Conservation (phyloP, 2,329 filamentous ascomycete genomes). For the Penicillium vulpinum region DNA sequence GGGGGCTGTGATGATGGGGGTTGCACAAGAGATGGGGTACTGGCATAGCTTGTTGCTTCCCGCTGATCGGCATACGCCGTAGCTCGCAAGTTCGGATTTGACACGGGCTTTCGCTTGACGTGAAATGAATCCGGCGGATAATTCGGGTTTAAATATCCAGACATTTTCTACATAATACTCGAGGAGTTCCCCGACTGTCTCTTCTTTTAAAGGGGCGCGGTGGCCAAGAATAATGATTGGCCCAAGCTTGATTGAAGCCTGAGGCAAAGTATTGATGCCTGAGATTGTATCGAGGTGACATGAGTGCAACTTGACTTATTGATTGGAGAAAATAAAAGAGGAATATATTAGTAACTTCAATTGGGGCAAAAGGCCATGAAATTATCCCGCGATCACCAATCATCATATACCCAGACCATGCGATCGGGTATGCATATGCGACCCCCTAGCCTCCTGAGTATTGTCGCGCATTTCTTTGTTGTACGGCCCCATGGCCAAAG, state of each 20-base stretch:
- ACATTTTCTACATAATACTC: slow-evolving; percentile 13
- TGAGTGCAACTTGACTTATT: too few species aligned
- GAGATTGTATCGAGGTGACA: not conserved
- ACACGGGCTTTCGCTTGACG: slow-evolving; percentile 25
- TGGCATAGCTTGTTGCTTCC: slow-evolving; percentile 6
- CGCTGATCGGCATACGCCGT: slow-evolving; percentile 15
- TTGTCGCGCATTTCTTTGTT: too few species aligned
- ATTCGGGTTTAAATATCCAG: slow-evolving; percentile 14
- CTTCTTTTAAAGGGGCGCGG: not conserved
- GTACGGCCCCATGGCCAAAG: too few species aligned
- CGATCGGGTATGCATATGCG: too few species aligned
- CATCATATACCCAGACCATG: too few species aligned
- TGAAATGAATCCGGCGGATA: slow-evolving; percentile 14
- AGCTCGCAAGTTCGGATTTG: slow-evolving; percentile 24
- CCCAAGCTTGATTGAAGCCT: not conserved
- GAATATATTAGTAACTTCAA: too few species aligned
- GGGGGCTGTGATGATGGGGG: slow-evolving; percentile 14
- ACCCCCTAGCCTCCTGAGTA: too few species aligned
- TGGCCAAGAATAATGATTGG: not conserved
- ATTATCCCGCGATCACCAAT: too few species aligned
- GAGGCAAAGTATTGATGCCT: not conserved
- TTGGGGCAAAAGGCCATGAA: too few species aligned
- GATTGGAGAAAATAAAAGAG: too few species aligned
- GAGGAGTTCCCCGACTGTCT: not conserved
- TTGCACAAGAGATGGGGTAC: slow-evolving; percentile 13